Conservation (phyloP, 1,139 yeast species). For the Magnusiomyces fungicola region DNA sequence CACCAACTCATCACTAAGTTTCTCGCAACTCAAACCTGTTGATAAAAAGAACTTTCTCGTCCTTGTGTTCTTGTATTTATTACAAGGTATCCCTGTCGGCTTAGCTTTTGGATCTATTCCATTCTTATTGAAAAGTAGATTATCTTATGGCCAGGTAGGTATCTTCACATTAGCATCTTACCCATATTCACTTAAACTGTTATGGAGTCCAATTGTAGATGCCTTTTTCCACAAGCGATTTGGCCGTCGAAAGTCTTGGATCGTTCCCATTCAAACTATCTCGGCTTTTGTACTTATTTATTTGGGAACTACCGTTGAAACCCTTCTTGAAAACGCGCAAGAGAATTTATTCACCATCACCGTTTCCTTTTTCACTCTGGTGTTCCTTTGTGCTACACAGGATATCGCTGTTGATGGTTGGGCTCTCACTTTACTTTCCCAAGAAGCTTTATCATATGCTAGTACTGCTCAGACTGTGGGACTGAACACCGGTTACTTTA, state of each 20-base stretch:
- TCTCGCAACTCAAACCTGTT: constrained; percentile 22
- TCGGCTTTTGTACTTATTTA: constrained; percentile 62
- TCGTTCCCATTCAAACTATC: constrained; percentile 78
- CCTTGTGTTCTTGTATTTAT: constrained; percentile 61
- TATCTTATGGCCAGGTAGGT: constrained; percentile 88
- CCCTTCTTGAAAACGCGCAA: constrained; percentile 49
- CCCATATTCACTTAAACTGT: constrained; percentile 82
- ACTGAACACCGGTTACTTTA: constrained; percentile 84
- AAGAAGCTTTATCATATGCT: constrained; percentile 80
- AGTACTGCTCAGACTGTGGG: constrained; percentile 98
- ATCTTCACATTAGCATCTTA: constrained; percentile 86
- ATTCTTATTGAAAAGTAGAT: constrained; percentile 69
- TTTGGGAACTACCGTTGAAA: constrained; percentile 55
- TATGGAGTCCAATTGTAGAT: constrained; percentile 97
- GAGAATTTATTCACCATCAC: constrained; percentile 51
- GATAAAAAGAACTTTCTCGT: constrained; percentile 59
- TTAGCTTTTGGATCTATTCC: constrained; percentile 96
- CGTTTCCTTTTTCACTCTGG: constrained; percentile 60
- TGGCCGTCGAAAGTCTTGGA: constrained; percentile 92
- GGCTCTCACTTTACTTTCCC: constrained; percentile 85
- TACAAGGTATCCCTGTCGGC: constrained; percentile 96
- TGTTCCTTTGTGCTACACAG: constrained; percentile 91
- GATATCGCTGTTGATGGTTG: constrained; percentile 99
- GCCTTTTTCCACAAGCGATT: constrained; percentile 59
- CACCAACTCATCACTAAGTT: constrained; percentile 10